These are phyloP conservation scores for Citrus sinensis DNA, from an alignment of 345 rosid genomes.

Conservation along the genomic window DNA sequence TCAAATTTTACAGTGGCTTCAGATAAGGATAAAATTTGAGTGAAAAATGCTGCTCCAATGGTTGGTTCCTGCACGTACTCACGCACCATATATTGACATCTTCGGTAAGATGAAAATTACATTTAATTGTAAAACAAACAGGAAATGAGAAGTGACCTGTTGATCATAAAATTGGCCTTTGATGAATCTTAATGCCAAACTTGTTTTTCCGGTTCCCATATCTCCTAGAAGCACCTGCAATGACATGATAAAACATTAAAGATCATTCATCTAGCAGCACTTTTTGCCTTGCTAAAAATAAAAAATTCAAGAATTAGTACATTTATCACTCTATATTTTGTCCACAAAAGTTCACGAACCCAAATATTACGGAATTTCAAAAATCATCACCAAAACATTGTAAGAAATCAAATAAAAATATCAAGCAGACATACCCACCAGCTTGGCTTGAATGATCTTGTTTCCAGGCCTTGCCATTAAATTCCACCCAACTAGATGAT, in stretches of 20 bases:
- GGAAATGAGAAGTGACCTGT: constrained; percentile 36
- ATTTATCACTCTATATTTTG: not conserved
- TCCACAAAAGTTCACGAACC: not conserved
- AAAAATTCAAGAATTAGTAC: not conserved
- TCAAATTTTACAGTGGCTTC: constrained; percentile 73
- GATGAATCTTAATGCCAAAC: constrained; percentile 58
- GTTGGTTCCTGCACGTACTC: constrained; percentile 49
- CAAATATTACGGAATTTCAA: not conserved
- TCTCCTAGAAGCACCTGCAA: constrained; percentile 65
- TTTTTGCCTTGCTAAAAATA: not conserved
- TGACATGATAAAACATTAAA: not conserved
- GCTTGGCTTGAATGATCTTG: constrained; percentile 74
- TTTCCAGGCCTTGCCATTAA: constrained; percentile 56
- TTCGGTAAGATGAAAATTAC: not conserved
- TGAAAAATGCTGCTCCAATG: constrained; percentile 75
- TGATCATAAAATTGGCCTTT: constrained; percentile 60
- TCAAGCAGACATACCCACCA: constrained; percentile 55
- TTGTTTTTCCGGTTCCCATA: constrained; percentile 72
- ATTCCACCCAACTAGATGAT: not conserved
- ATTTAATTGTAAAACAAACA: not conserved
- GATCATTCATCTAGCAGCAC: not conserved
- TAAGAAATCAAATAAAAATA: constrained; percentile 13
- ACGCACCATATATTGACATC: not conserved
- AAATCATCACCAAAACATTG: not conserved
- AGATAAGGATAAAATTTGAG: constrained; percentile 56